phyloP scores from a whole-genome alignment of 164 flowering plant genomes.

The Vitis rotundifolia region DNA sequence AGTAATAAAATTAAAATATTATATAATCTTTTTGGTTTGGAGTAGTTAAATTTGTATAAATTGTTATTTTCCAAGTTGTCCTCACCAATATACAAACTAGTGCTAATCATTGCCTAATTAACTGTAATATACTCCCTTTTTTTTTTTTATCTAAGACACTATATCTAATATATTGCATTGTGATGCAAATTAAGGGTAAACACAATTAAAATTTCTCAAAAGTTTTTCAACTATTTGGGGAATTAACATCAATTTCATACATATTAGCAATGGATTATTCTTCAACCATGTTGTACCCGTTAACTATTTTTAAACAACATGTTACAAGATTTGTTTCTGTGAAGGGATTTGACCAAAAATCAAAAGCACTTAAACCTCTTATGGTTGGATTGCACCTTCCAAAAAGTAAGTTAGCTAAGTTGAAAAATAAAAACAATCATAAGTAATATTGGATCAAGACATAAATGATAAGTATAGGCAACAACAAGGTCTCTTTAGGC shows the following conservation, averaged over 20 bases:
- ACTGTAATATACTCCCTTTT: no score
- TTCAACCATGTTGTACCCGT: background rate
- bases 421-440: slow-evolving; percentile 14
- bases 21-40: no score
- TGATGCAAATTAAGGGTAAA: no score
- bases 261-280: background rate
- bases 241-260: background rate
- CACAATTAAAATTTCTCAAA: background rate
- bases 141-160: no score
- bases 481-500: slow-evolving; percentile 11
- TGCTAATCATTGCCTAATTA: no score
- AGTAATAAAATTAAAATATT: no score
- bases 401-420: slow-evolving; percentile 56
- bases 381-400: slow-evolving; percentile 66
- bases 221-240: background rate
- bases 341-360: slow-evolving; percentile 79
- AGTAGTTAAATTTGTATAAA: no score
- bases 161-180: no score
- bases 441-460: background rate
- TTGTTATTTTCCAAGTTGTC: no score
- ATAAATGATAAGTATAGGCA: slow-evolving; percentile 5
- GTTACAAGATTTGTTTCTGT: slow-evolving; percentile 90
- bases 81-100: no score
- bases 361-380: slow-evolving; percentile 75
- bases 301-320: background rate